These are phyloP conservation scores for Saccharomycopsis babjevae DNA, from an alignment of 805 yeast species.

Conservation along the genomic window DNA sequence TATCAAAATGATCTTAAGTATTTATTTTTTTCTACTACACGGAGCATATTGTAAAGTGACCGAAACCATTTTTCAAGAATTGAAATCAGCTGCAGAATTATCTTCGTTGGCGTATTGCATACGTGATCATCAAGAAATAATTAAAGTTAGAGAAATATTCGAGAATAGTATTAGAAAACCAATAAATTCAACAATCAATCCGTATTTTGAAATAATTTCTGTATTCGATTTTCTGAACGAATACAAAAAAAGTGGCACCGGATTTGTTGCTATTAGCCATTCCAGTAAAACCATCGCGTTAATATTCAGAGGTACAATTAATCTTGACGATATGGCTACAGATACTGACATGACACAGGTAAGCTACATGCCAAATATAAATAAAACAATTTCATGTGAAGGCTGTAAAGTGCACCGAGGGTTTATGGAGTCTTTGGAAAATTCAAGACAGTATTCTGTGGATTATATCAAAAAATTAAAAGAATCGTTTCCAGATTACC, in stretches of 20 bases:
- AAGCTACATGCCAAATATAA: constrained; percentile 19
- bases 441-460: constrained; percentile 3
- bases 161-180: background rate
- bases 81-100: background rate
- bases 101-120: background rate
- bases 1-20: background rate
- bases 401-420: constrained; percentile 58
- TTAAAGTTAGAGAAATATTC: background rate
- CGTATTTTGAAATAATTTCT: background rate
- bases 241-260: constrained; percentile 21
- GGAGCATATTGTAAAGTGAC: background rate
- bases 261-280: constrained; percentile 43
- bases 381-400: constrained; percentile 29
- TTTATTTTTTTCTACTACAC: background rate
- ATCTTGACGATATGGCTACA: constrained; percentile 52
- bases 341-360: constrained; percentile 41
- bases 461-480: constrained; percentile 29
- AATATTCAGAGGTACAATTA: constrained; percentile 55
- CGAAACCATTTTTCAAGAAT: background rate
- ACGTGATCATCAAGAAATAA: background rate
- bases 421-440: constrained; percentile 32
- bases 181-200: background rate
- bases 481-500: constrained; percentile 35
- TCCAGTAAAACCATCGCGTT: constrained; percentile 33
- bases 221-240: background rate